Conservation (phyloP, 1,139 yeast species). For the Geotrichum citri-aurantii region DNA sequence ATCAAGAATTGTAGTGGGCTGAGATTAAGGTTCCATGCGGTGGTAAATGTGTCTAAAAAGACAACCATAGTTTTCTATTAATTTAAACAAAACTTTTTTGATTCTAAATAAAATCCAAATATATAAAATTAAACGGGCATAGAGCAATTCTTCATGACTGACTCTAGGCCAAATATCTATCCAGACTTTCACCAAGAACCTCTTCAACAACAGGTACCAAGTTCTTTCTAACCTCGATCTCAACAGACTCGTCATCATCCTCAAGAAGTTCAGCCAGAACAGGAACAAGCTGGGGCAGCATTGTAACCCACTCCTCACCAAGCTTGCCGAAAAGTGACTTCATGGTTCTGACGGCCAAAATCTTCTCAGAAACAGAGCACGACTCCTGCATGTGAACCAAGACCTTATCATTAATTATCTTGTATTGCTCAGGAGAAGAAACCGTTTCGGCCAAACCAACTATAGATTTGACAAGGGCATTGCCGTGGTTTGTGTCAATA, state of each 20-base stretch:
- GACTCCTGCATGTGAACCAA: slow-evolving; percentile 50
- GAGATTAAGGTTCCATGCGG: too few relatives aligned
- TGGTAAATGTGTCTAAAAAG: not conserved
- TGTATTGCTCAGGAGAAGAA: slow-evolving; percentile 74
- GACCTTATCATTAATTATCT: slow-evolving; percentile 51
- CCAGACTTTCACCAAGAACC: slow-evolving; percentile 91
- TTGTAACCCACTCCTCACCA: slow-evolving; percentile 90
- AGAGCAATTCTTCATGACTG: not conserved
- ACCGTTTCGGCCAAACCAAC: slow-evolving; percentile 70
- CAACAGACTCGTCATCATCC: slow-evolving; percentile 92
- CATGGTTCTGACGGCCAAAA: slow-evolving; percentile 78
- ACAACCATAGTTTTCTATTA: not conserved
- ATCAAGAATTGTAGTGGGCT: not conserved
- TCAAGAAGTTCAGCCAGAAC: slow-evolving; percentile 90
- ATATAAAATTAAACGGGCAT: not conserved
- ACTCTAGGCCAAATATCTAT: slow-evolving; percentile 66
- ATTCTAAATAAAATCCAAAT: not conserved
- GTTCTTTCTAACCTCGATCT: slow-evolving; percentile 85
- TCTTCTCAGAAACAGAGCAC: slow-evolving; percentile 49
- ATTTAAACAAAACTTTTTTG: not conserved
- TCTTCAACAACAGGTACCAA: slow-evolving; percentile 86
- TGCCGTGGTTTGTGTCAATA: slow-evolving; percentile 55
- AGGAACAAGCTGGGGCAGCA: slow-evolving; percentile 92
- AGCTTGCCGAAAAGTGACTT: slow-evolving; percentile 81
- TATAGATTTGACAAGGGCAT: slow-evolving; percentile 69